phyloP scores from a whole-genome alignment of 352 stramenopile species.

The Globisporangium yorkense region DNA sequence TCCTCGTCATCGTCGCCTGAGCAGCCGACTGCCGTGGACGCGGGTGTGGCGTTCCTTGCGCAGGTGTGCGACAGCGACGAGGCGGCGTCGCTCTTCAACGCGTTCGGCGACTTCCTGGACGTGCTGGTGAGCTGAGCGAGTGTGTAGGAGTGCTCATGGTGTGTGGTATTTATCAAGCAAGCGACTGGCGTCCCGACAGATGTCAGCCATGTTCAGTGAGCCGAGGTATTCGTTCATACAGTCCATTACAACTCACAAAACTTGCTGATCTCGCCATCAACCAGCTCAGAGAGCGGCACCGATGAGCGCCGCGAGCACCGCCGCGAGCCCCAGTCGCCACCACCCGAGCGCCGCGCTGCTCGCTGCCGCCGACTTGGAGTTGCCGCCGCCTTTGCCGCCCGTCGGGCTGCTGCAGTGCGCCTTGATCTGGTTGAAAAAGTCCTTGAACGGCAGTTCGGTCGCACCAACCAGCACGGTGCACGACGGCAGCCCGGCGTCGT shows the following conservation, averaged over 20 bases:
- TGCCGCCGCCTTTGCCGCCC: not conserved
- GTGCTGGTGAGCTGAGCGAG: constrained; percentile 34
- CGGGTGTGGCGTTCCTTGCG: constrained; percentile 44
- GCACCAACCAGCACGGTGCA: constrained; percentile 23
- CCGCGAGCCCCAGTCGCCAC: not conserved
- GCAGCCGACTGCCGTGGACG: constrained; percentile 29
- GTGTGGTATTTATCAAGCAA: constrained; percentile 3
- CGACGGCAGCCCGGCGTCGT: constrained; percentile 28
- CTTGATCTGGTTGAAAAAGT: constrained; percentile 29
- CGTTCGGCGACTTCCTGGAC: constrained; percentile 66
- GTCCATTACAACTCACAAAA: not conserved
- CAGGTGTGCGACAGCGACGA: constrained; percentile 57
- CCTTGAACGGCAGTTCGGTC: constrained; percentile 23
- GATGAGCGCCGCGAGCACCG: not conserved
- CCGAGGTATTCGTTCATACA: not conserved
- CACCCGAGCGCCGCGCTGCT: not conserved
- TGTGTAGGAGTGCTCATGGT: not conserved
- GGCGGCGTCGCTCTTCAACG: constrained; percentile 56
- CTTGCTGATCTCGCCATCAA: not conserved
- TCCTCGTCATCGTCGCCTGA: not conserved
- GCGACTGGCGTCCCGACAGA: not conserved
- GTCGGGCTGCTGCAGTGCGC: constrained; percentile 8
- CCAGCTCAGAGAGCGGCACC: not conserved
- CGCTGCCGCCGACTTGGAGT: constrained; percentile 1
- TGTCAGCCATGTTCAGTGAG: not conserved